Evolutionary conservation across 1,284 basidiomycete genomes (phyloP).

Genomic region (Malassezia vespertilionis): DNA sequence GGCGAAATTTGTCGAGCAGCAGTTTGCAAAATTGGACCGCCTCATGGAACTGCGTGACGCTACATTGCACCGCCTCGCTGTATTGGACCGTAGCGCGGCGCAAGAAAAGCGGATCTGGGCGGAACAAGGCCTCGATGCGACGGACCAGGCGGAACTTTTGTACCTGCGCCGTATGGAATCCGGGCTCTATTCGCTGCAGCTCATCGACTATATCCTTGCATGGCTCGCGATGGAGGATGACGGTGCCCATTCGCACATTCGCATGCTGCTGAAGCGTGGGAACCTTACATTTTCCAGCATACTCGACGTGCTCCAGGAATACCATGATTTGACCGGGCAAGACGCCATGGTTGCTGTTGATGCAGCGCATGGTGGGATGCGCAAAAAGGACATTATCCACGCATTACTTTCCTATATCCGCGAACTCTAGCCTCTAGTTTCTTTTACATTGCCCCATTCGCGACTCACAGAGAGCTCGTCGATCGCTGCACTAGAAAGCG

Average conservation of each 20-base stretch:
- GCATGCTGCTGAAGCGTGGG: conserved; percentile 18
- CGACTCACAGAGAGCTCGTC: conserved; percentile 11
- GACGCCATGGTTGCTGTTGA: conserved; percentile 16
- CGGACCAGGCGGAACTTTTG: conserved; percentile 62
- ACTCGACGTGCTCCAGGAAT: conserved; percentile 22
- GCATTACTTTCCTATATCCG: conserved; percentile 31
- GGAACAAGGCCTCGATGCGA: conserved; percentile 53
- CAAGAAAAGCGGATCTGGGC: conserved; percentile 59
- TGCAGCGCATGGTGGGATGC: conserved; percentile 6
- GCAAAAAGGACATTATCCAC: conserved; percentile 25
- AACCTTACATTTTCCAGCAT: conserved; percentile 16
- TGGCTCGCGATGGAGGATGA: conserved; percentile 99
- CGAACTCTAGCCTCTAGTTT: conserved; percentile 13
- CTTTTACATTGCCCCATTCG: neutral
- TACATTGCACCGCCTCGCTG: conserved; percentile 56
- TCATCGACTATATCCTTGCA: conserved; percentile 79
- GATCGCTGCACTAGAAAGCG: neutral
- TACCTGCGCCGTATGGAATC: conserved; percentile 74
- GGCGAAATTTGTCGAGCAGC: conserved; percentile 80
- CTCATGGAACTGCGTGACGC: conserved; percentile 73
- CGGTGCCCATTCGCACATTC: conserved; percentile 51
- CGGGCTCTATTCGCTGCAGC: conserved; percentile 78
- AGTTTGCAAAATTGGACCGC: conserved; percentile 86
- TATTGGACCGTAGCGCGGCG: conserved; percentile 58
- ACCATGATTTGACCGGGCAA: conserved; percentile 28